Base-by-base conservation (phyloP, 2,329 filamentous ascomycete genomes). In the Pseudogymnoascus destructans region DNA sequence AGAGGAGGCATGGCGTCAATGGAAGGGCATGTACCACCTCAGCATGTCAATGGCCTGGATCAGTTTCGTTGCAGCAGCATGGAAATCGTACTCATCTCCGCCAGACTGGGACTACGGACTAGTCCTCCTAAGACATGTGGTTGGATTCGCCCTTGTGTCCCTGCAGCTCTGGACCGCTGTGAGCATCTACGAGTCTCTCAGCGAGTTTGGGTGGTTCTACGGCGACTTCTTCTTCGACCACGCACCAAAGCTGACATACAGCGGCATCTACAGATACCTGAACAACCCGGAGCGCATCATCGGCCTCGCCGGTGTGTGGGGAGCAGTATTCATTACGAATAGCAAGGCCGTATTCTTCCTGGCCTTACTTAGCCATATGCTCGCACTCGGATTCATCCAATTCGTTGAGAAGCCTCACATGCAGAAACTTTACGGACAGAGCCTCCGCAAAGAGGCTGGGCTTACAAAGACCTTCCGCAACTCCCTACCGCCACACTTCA, bases 201-300 rank as follows among this genome's bases (percentile, higher is more conserved):
- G 93, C 59, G 93, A 98, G 68, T 98, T 97, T 67, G 93, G 93
- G 66, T 98, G 92, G 92, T 97, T 97, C 76, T 97, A 91, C 68
- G 93, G 93, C 15, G 93, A 98, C 70, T 98, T 97, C 76, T 97
- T 98, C 77, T 96, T 93, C 69, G 89, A 96, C 61, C 86, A 89
- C 49, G 82, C 85, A 9, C 85, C 86, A 10, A 95, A 93, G 72
- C 78, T 97, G 61, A 97, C 89, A 0, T 98, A 98, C 73, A 90
- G 87, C 64, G 95, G 92, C 62, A 98, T 98, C 66, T 98, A 98
- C 71, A 89, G 93, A 54, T 98, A 95, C 73, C 77, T 98, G 64
- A 98, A 98, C 74, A 98, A 97, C 68, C 93, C 93, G 0, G 93
- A 98, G 71, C 86, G 92, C 59, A 85, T 97, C 36, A 85, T 98